Conservation (phyloP, 2,329 filamentous ascomycete genomes). For the Chrysosporium keratinophilum region DNA sequence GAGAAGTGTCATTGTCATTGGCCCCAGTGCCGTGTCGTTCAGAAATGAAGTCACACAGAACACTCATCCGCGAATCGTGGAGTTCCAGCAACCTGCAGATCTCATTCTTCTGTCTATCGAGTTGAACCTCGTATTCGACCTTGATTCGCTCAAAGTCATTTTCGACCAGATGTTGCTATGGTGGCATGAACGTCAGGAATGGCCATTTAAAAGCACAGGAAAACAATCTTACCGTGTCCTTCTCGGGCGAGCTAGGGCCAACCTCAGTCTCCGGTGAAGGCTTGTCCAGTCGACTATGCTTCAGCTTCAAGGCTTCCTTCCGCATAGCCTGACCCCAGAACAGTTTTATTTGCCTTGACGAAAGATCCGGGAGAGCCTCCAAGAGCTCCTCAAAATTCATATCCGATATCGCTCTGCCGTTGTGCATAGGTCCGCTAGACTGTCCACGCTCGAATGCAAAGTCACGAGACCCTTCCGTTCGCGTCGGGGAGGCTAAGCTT, state of each 20-base stretch:
- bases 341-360: slow-evolving; percentile 13
- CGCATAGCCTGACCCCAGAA: slow-evolving; percentile 14
- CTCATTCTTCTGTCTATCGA: slow-evolving; percentile 14
- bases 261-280: not conserved
- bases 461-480: not conserved
- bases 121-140: slow-evolving; percentile 10
- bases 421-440: slow-evolving; percentile 4
- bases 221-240: not conserved
- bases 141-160: slow-evolving; percentile 8
- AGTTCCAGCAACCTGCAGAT: slow-evolving; percentile 11
- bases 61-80: slow-evolving; percentile 10
- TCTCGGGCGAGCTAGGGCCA: not conserved
- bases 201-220: not conserved
- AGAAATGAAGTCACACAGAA: slow-evolving; percentile 14
- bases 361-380: slow-evolving; percentile 13
- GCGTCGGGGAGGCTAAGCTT: not conserved
- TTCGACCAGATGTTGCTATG: slow-evolving; percentile 2
- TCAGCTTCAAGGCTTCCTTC: not conserved
- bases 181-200: not conserved
- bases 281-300: not conserved
- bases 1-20: slow-evolving; percentile 2
- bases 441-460: not conserved
- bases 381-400: slow-evolving; percentile 16
- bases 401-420: slow-evolving; percentile 5
- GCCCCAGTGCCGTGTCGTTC: not conserved